Base-by-base conservation (phyloP, 352 stramenopile species). In the Thalassiosira livingstoniorum region DNA sequence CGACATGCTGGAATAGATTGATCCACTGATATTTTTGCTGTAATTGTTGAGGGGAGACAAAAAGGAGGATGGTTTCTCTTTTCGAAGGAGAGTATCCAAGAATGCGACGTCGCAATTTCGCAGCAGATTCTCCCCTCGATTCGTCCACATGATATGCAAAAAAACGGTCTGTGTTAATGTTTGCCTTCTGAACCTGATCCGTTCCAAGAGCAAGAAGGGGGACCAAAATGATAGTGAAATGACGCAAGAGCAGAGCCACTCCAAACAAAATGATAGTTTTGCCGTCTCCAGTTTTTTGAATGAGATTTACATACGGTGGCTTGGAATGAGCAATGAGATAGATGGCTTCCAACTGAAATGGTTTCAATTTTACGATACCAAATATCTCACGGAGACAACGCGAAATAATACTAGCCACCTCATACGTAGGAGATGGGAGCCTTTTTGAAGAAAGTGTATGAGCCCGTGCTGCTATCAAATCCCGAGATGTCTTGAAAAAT, bases 91-190 rank as follows among this genome's bases (percentile, higher is more conserved):
- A 45, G 32, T 37, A 68, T 37, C 37, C 13, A 15, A 1, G 4
- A 4, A 62, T 34, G 21, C 58, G 39, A 27, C 61, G 18, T 21
- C 25, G 47, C 7, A 73, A 64, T 34, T 39, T 31, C 0, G 39
- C 4, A 43, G 18, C 43, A 35, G 62, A 18, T 15, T 47, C 45
- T 55, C 51, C 42, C 34, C 13, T n/a, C 35, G 47, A 72, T 45
- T 83, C 66, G 27, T 83, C 75, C 34, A 83, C 37, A 51, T 83
- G 75, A 29, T 77, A 82, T 11, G 42, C 4, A 25, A 77, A 64
- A 25, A 82, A 62, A 4, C 43, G 5, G n/a, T 57, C 1, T n/a
- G 0, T 21, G 5, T 42, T 5, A 58, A 43, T 39, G 2, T 37
- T 47, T 5, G 53, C 65, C 25, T 77, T 82, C 27, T 51, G 32